Base-by-base conservation (phyloP, 2,329 filamentous ascomycete species). In the Ophiocordyceps camponoti-saundersi region DNA sequence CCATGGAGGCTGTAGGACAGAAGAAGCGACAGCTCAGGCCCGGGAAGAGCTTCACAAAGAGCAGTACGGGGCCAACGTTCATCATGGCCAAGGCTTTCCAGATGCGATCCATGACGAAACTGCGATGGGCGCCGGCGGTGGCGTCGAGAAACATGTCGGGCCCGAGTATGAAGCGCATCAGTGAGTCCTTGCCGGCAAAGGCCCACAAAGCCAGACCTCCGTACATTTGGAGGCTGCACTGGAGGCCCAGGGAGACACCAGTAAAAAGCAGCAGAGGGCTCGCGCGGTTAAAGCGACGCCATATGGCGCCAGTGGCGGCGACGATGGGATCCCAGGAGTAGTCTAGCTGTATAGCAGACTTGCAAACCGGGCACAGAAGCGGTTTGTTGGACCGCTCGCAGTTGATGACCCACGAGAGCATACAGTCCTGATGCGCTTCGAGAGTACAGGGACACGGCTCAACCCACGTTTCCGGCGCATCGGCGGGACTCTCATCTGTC, bases 331-430 rank as follows among this genome's bases (percentile, higher is more conserved):
- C 88, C 56, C 73, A 77, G 15, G 85, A 84, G 44, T 89, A 80
- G 45, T 82, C 75, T 26, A 96, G 70, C 46, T 75, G 68, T 56
- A 96, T 94, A 53, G 79, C 74, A 2, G 79, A 75, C 61, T 94
- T 92, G 73, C 92, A 98, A 51, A 94, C 85, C 2, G 90, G 90
- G 59, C 92, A 98, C 47, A 77, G 68, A 52, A 95, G 78, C 50
- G 80, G 79, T 47, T 78, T 77, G 60, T 70, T 61, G 59, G 74
- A 63, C 49, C 63, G 73, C 64, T 95, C 88, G 58, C 87, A 77
- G 59, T 95, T 87, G n/a, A 85, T 82, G 18, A 96, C 82, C 89
- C 89, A 98, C 56, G 87, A 83, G 39, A 96, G 71, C 53, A 96
- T 73, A 60, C 89, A 95, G 50, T 79, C 76, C 61, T 96, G 88